Evolutionary conservation across 495 filamentous ascomycete genomes (phyloP), one percentile per base, ranked within the genome.

Genomic region (Pseudevernia furfuracea): DNA sequence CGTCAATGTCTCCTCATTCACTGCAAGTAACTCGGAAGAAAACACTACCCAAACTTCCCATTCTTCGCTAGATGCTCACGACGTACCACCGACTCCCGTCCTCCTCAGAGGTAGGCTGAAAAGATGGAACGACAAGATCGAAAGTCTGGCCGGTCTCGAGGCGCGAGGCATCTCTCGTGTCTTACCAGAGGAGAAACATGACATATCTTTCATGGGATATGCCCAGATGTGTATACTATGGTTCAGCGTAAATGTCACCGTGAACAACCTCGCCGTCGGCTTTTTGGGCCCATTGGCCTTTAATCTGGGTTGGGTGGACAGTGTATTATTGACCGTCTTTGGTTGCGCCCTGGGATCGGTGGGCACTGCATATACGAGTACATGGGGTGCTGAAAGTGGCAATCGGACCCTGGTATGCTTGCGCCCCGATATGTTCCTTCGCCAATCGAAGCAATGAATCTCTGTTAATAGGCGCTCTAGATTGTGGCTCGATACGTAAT

Each of bases 251-350:
- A 89, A 89, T 60, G 79, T 90, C 66, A 82, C 86, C 0, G 83
- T 84, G n/a, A 90, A 90, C 71, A 91, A 91, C 69, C 81, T 90
- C 60, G 82, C 87, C 4, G 78, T 86, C 1, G 89, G 87, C 17
- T 81, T 89, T 53, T 77, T 92, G 19, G 88, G 88, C 1, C 86
- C 87, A 0, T 71, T 85, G 15, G 79, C 85, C 2, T 85, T 87
- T 67, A 74, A 77, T 3, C 74, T 92, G 39, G 82, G 87, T 19
- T 90, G 89, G 71, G 70, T 76, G 15, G 89, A 91, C 73, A 79
- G 82, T 30, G 80, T 81, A 19, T 66, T 89, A 25, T 85, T 82
- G 68, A 83, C 82, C 30, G 73, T 87, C 2, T 84, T 88, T 68
- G 88, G 87, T 15, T 79, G 74, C 15, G 59, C 86, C 19, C 58